Evolutionary conservation across 164 flowering plant genomes (phyloP), one percentile per base, ranked within the genome.

Genomic region (Hamamelis virginiana): DNA sequence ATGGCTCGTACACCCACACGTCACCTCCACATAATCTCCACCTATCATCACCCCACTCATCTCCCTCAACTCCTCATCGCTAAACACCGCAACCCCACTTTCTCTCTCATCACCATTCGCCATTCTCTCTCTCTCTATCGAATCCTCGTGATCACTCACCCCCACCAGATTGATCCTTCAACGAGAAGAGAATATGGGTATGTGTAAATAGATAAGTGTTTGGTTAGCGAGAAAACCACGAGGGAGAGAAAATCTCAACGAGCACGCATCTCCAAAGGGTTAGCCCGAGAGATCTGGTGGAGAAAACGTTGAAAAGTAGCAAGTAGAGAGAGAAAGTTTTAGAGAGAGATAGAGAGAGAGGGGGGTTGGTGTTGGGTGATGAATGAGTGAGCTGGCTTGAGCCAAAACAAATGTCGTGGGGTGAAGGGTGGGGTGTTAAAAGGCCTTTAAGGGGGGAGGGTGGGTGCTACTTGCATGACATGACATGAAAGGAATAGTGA

Each of bases 1-100:
- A 56, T 85, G 89, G 75, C 95, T 87, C 10, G 97, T 91, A 77
- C 97, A 91, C 11, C 97, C 97, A 76, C 97, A 91, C 56, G 79
- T 91, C 43, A 91, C 93, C 69, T 88, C 91, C 3, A 88, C 66
- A 70, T 65, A 83, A 71, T 86, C 91, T 21, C 71, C 84, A 18
- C 82, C 86, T 69, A 51, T 82, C 81, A 77, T 84, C 47, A 91
- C 76, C 75, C 92, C 97, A 78, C 89, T 82, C 23, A 91, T 80
- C 79, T 85, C 93, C 45, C 80, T 75, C 84, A 90, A 69, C 82
- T 91, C 97, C 66, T 88, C 95, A 12, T 87, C 89, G 52, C 76
- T 75, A 57, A 91, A 89, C 86, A 89, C 58, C 60, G 52, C 72
- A 73, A 62, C 80, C 41, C 75, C 88, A 65, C 63, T 47, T 52